Base-by-base conservation (phyloP, 768 basidiomycete genomes). In the Glaciozyma martinii region DNA sequence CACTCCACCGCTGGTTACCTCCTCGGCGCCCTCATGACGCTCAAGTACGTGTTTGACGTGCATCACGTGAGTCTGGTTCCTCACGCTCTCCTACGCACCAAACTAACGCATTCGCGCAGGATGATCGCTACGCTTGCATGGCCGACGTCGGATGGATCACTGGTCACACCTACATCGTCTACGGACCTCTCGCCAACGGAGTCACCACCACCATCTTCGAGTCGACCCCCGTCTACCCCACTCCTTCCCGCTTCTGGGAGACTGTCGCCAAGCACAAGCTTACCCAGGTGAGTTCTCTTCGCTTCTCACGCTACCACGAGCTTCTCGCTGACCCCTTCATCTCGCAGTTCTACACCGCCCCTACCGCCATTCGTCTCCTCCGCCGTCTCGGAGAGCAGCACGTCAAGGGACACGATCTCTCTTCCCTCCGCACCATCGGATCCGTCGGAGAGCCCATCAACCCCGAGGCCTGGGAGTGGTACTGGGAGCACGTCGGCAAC, bases 111-210 rank as follows among this genome's bases (percentile, higher is more conserved):
- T 57, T 54, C 27, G 21, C 15, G 37, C 37, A 59, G 58, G 91
- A 89, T 65, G 94, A 97, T 79, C 85, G 82, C 71, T 97, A 93
- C 76, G 95, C 86, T 2, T 98, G 94, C 80, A 92, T 97, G 93
- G 94, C 94, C 63, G 94, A 99, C 75, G 82, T 99, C 59, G 94
- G 94, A 72, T 98, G 94, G 94, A 94, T 98, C 79, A 98, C 94
- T 4, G 93, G 67, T 25, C 67, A 68, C 64, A 66, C 59, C 56
- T 30, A 97, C 79, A 97, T 98, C 74, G 82, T 97, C 70, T 97
- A 97, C 77, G 94, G 94, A 19, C 94, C 94, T 4, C 86, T 97
- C 59, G 79, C 82, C n/a, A 67, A 78, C 71, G 78, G 78, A 65
- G 77, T 78, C 59, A 78, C 78, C 42, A 80, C 78, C 23, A 79